Evolutionary conservation across 441 rosid genomes (phyloP), one percentile per base, ranked within the genome.

Genomic region (Croton setiger): DNA sequence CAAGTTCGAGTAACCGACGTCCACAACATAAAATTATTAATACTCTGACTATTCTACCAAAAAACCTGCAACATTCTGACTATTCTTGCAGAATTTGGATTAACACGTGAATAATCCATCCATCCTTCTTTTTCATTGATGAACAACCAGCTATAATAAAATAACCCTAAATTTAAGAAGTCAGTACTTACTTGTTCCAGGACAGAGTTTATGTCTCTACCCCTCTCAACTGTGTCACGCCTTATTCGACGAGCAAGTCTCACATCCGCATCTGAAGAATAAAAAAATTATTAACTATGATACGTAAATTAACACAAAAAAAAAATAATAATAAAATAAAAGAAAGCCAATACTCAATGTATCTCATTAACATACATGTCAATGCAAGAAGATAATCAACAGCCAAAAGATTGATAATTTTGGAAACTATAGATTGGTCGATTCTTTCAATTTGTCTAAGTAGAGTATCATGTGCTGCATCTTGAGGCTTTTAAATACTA

Each of bases 201-300:
- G 68, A 92, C 96, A 75, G 98, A 90, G 76, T 82, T 77, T 68
- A 92, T 73, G 72, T 90, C 98, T 80, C 98, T 83, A 64, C 97
- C 96, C 87, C 97, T 87, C 82, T 88, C 91, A 78, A 88, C 91
- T 0, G 89, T 92, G 76, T 90, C 98, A 77, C 97, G 91, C 69
- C 92, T 84, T 78, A 92, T 88, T 84, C 98, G 85, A 37, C 97
- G 92, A 81, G 97, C 95, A 80, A 92, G 96, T 82, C 98, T 88
- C 80, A 92, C 98, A 79, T 92, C 98, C 68, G 97, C 97, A 90
- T 92, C 98, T 92, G 81, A 47, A 79, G 79, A 47, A 88, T 83
- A 80, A 54, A 81, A 79, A 37, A 74, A 21, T 62, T 59, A 76
- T 59, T 13, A 72, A 74, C 43, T 73, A 39, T 10, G 78, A 57